Conservation (phyloP, 2,329 filamentous ascomycete genomes). For the Fusarium domesticum region DNA sequence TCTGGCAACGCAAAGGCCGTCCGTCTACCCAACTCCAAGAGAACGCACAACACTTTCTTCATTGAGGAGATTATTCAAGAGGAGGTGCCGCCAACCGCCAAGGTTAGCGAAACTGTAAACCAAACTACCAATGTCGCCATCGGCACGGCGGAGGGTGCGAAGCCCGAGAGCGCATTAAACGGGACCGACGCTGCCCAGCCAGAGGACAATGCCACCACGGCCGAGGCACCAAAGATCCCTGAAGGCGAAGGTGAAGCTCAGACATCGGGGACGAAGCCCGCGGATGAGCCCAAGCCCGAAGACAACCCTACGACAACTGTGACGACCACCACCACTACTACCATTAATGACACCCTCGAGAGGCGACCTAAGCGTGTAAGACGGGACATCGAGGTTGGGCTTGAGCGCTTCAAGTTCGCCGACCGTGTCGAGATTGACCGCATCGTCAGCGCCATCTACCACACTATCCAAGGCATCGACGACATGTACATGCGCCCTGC, state of each 20-base stretch:
- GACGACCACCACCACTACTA: neutral
- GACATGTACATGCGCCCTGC: conserved; percentile 80
- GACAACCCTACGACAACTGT: neutral
- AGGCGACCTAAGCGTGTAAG: conserved; percentile 55
- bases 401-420: conserved; percentile 70
- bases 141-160: conserved; percentile 16
- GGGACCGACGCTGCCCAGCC: conserved; percentile 11
- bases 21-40: conserved; percentile 69
- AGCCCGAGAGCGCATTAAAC: conserved; percentile 13
- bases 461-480: conserved; percentile 75
- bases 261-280: conserved; percentile 17
- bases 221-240: conserved; percentile 28
- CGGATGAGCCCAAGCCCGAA: conserved; percentile 8
- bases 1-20: conserved; percentile 51
- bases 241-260: conserved; percentile 23
- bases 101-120: conserved; percentile 29
- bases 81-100: conserved; percentile 39
- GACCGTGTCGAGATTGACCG: conserved; percentile 73
- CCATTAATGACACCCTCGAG: conserved; percentile 36
- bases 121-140: conserved; percentile 8
- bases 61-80: conserved; percentile 67
- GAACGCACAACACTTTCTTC: conserved; percentile 66
- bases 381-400: conserved; percentile 71
- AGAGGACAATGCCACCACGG: conserved; percentile 5
- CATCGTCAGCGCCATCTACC: conserved; percentile 80